Evolutionary conservation across 192 early-diverging fungal genomes (phyloP), one percentile per base, ranked within the genome.

Genomic region (Podila clonocystis): DNA sequence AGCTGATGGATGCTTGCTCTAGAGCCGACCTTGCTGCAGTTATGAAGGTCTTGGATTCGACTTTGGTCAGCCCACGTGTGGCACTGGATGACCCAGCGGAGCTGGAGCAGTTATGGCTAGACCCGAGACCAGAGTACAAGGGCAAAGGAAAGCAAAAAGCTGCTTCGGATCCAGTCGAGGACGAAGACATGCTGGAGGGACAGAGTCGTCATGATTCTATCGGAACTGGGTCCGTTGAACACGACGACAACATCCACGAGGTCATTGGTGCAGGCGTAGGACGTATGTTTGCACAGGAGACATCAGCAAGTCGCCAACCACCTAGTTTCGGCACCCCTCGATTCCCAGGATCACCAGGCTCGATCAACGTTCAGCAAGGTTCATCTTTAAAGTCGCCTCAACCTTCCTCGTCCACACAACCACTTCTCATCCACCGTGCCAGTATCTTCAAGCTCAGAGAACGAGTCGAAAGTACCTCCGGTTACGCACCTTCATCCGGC

Each of bases 1-100:
- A 80, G 34, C 50, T 80, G 11, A 64, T 73, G 48, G 70, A 80
- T 26, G 65, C 77, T 5, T 80, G 77, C 15, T 68, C 77, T 0
- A 50, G 52, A 38, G 77, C 77, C 19, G 77, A 80, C 20, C 4
- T 73, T 17, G 65, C 62, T 12, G 62, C 45, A 12, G 77, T 71
- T 2, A 4, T 63, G 2, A 80, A 69, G 52, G 57, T 80, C 2
- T 33, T 80, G 11, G 66, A 80, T 19, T 36, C 77, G 5, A 69
- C 70, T 2, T 64, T 80, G 3, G n/a, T 72, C n/a, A 20, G 19
- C 4, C 57, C 65, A 8, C 59, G 77, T 0, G 50, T 58, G 1
- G 22, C 64, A 9, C 59, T 80, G 26, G 77, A 72, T 11, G 31
- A 17, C 48, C 20, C 26, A 17, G 5, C 52, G 8, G 52, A 55